phyloP scores from a whole-genome alignment of 2,329 filamentous ascomycete genomes.

The Parastagonospora nodorum region DNA sequence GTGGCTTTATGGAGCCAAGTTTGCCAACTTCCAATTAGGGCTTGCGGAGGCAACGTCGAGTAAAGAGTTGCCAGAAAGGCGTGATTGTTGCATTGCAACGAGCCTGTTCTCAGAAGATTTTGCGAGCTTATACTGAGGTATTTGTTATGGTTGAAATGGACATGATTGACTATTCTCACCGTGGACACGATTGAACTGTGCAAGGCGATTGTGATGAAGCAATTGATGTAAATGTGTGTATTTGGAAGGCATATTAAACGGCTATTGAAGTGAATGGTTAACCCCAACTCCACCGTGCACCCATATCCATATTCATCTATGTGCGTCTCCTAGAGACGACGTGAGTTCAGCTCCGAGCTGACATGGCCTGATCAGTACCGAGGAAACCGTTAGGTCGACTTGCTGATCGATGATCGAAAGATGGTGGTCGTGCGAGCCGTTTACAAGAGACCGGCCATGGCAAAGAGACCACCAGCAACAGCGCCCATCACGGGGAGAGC shows the following conservation, averaged over 20 bases:
- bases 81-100: not conserved
- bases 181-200: not conserved
- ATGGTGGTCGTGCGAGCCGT: not conserved
- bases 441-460: slow-evolving; percentile 42
- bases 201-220: not conserved
- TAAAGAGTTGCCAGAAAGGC: not conserved
- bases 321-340: slow-evolving; percentile 16
- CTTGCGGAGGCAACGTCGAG: not conserved
- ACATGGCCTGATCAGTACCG: slow-evolving; percentile 5
- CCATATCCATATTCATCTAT: slow-evolving; percentile 6
- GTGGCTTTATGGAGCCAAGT: not conserved
- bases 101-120: not conserved
- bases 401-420: not conserved
- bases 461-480: slow-evolving; percentile 37
- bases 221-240: not conserved
- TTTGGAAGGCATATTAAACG: slow-evolving; percentile 3
- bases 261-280: slow-evolving; percentile 6
- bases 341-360: slow-evolving; percentile 12
- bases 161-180: not conserved
- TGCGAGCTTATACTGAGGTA: no score
- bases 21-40: no score
- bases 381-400: not conserved
- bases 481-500: slow-evolving; percentile 39
- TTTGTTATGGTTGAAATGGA: no score
- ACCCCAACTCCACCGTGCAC: slow-evolving; percentile 1